phyloP scores from a whole-genome alignment of 2,329 filamentous ascomycete species.

The Zasmidium citrigriseum region DNA sequence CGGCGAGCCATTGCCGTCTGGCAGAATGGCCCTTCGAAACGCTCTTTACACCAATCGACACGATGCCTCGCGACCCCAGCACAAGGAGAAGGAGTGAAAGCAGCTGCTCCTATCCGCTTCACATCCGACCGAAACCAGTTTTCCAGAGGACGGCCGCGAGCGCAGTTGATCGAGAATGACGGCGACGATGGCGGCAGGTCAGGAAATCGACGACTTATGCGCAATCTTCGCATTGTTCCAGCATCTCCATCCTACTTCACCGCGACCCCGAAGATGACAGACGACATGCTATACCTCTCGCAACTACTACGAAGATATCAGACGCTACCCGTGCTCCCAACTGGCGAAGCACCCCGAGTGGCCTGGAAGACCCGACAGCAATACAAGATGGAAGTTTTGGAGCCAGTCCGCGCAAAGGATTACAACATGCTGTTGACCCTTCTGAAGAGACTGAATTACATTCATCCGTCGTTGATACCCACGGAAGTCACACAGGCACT shows the following conservation, averaged over 20 bases:
- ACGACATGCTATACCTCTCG: slow-evolving; percentile 75
- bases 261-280: slow-evolving; percentile 79
- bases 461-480: slow-evolving; percentile 77
- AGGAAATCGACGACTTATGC: slow-evolving; percentile 27
- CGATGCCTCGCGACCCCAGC: slow-evolving; percentile 32
- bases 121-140: slow-evolving; percentile 27
- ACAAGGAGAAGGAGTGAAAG: slow-evolving; percentile 26
- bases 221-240: slow-evolving; percentile 70
- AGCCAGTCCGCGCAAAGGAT: slow-evolving; percentile 72
- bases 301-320: slow-evolving; percentile 71
- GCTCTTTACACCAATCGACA: slow-evolving; percentile 22
- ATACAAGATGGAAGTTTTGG: slow-evolving; percentile 71
- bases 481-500: slow-evolving; percentile 66
- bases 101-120: slow-evolving; percentile 34
- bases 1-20: slow-evolving; percentile 31
- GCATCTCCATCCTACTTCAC: slow-evolving; percentile 94
- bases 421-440: slow-evolving; percentile 76
- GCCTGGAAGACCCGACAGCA: slow-evolving; percentile 80
- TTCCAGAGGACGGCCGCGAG: slow-evolving; percentile 15
- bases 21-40: slow-evolving; percentile 24
- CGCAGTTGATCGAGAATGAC: slow-evolving; percentile 18
- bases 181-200: slow-evolving; percentile 13
- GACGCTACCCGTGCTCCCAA: slow-evolving; percentile 67
- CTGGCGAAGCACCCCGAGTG: slow-evolving; percentile 68
- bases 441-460: slow-evolving; percentile 78